Conservation (phyloP, 1,284 basidiomycete species). For the Microstroma glucosiphilum region DNA sequence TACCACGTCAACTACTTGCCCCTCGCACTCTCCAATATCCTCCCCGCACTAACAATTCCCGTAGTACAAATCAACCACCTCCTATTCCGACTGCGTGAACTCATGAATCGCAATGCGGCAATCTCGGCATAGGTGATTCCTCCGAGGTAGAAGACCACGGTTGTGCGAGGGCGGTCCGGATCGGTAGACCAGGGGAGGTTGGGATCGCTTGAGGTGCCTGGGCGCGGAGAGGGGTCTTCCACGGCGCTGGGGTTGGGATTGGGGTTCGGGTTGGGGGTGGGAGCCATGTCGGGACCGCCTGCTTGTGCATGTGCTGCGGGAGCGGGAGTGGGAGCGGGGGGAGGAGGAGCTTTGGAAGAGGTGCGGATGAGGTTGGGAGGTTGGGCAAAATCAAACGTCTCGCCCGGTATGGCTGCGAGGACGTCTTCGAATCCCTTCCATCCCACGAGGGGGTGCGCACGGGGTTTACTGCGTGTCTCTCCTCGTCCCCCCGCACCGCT, state of each 20-base stretch:
- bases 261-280: too few species aligned
- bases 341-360: background rate
- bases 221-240: background rate
- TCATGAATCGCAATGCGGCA: slow-evolving; percentile 84
- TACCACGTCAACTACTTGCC: background rate
- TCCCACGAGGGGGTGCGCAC: slow-evolving; percentile 80
- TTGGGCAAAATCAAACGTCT: slow-evolving; percentile 73
- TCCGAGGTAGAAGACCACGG: slow-evolving; percentile 94
- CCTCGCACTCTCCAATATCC: slow-evolving; percentile 17
- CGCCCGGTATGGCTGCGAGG: slow-evolving; percentile 71
- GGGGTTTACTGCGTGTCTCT: slow-evolving; percentile 51
- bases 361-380: background rate
- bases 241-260: background rate
- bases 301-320: background rate
- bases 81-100: slow-evolving; percentile 52
- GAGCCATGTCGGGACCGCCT: background rate
- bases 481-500: slow-evolving; percentile 49
- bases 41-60: slow-evolving; percentile 34
- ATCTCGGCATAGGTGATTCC: slow-evolving; percentile 97
- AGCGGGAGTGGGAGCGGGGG: background rate
- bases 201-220: background rate
- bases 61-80: slow-evolving; percentile 41
- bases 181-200: slow-evolving; percentile 5
- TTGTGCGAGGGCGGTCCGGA: slow-evolving; percentile 55
- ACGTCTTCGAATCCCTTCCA: slow-evolving; percentile 97